Base-by-base conservation (phyloP, 345 rosid genomes). In the Dipteronia dyeriana region DNA sequence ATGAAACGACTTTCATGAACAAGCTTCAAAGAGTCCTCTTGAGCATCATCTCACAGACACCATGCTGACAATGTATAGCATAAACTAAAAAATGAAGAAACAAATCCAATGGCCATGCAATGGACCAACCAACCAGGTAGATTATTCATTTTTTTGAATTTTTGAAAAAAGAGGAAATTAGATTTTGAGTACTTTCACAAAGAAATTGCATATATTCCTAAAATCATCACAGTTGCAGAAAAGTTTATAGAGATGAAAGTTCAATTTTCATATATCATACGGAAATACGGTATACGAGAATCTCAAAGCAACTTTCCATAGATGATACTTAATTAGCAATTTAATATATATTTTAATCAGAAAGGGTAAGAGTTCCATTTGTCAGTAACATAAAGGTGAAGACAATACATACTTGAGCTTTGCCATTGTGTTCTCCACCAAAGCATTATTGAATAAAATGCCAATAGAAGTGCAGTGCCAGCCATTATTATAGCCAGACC, bases 371-470 rank as follows among this genome's bases (percentile, higher is more conserved):
- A 56, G 56, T 19, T 51, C 5, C 60, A 66, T 43, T 54, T 68
- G 45, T 51, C 45, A 73, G 41, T 62, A 75, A 17, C 19, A 57
- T 23, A 71, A 49, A 49, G 63, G 23, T 60, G 34, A 73, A 66
- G 12, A 45, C 41, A 79, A 41, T 39, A 79, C 92, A 66, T 94
- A 96, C 98, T 91, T 85, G 99, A 94, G 83, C 98, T 94, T 88
- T 96, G 99, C 99, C 99, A 94, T 77, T 87, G 93, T 9, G 97
- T 94, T 88, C 97, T 92, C 98, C 96, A 97, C 99, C 99, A 94
- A 71, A 94, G 95, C 97, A 97, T 92, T 88, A 97, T 92, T 79
- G 99, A 91, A 82, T 97, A 94, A 87, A 94, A 97, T 51, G 99
- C 97, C 88, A 97, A 79, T 23, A 94, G 78, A 82, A 97, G 98